These are phyloP conservation scores for Chrysanthemum lavandulifolium DNA, from an alignment of 129 eudicot genomes.

Conservation along the genomic window DNA sequence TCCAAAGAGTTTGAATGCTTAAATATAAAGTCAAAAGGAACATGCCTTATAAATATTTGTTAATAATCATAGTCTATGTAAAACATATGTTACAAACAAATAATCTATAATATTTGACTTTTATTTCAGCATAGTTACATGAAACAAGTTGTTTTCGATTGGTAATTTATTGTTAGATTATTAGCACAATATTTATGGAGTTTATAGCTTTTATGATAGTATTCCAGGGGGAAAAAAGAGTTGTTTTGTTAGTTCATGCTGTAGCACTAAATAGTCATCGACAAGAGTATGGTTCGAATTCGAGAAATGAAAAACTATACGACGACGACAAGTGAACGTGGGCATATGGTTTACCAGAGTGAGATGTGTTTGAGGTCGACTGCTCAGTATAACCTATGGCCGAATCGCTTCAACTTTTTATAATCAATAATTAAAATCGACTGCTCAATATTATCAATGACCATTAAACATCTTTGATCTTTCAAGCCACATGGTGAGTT, in stretches of 20 bases:
- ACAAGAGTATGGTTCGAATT: not conserved
- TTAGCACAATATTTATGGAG: too few relatives aligned
- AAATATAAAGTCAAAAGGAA: not conserved
- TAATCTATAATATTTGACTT: too few relatives aligned
- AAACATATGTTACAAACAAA: not conserved
- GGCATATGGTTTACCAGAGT: not conserved
- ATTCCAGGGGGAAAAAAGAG: too few relatives aligned
- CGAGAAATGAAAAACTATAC: not conserved
- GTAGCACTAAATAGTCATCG: not conserved
- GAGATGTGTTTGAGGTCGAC: not conserved
- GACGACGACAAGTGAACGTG: not conserved
- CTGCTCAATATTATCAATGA: not conserved
- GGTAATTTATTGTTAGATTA: too few relatives aligned
- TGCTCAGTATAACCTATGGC: not conserved
- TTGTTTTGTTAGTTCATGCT: not conserved
- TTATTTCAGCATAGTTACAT: too few relatives aligned
- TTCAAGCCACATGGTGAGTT: not conserved
- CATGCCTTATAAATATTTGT: not conserved
- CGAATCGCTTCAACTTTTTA: too few relatives aligned
- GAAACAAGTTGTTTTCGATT: too few relatives aligned
- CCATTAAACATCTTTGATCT: not conserved
- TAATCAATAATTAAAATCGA: not conserved
- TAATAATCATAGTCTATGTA: not conserved
- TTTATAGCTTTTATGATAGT: too few relatives aligned
- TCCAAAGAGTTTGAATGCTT: conserved; percentile 14